Base-by-base conservation (phyloP, 495 filamentous ascomycete genomes). In the Lasiosphaeria ovina region DNA sequence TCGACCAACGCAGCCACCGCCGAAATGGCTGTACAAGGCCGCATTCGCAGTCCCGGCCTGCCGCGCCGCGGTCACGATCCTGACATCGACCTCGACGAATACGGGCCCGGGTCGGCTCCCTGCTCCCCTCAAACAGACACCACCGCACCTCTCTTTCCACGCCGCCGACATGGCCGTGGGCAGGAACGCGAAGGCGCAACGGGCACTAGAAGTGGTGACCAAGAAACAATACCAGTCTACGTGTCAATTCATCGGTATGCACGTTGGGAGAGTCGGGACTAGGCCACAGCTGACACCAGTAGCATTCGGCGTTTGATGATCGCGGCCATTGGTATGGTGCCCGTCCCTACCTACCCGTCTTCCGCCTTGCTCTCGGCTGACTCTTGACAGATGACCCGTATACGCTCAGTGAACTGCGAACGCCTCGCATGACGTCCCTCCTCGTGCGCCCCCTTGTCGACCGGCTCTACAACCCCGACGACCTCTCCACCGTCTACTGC, bases 401-500 rank as follows among this genome's bases (percentile, higher is more conserved):
- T 66, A 83, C 77, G 17, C 65, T 82, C 35, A 83, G 87, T 12
- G 83, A 87, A 62, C 71, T 87, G 2, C 77, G 78, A 48, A 78
- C 78, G 44, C 84, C 83, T 9, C 76, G 83, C 34, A 81, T 87
- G 76, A 85, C 83, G 64, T 67, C 76, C 8, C 72, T 79, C 14
- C 74, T 87, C 36, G 81, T 87, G 3, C 76, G 83, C 56, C 84
- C 85, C 9, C 67, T 87, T 10, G 82, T 87, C 7, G 81, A 87
- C 60, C 78, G 78, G n/a, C 71, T 86, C 0, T 87, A 85, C 68
- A 78, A 81, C 49, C 74, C 74, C 16, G 65, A 82, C 10, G 85
- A 88, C 67, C 76, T 82, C 33, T 85, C 84, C 2, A 74, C 63
- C 76, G 83, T 87, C 8, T 88, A 86, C 67, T 86, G 83, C 66